phyloP scores from a whole-genome alignment of 2,329 filamentous ascomycete genomes.

The Lachnellula occidentalis region DNA sequence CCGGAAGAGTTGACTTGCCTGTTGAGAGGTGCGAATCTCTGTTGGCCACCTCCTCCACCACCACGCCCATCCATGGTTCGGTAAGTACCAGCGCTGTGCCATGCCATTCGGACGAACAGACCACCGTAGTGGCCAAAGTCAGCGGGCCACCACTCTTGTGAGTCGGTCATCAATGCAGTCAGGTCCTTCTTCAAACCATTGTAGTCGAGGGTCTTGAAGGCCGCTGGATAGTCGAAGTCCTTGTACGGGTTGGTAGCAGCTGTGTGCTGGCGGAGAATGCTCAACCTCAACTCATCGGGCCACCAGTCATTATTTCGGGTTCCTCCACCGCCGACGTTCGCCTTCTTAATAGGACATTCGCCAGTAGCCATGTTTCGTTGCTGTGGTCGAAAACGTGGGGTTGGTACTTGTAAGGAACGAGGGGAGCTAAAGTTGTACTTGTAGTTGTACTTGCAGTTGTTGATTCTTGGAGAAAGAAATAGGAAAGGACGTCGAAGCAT shows the following conservation, averaged over 20 bases:
- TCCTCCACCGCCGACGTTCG: conserved; percentile 37
- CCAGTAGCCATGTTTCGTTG: background rate
- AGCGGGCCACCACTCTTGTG: conserved; percentile 57
- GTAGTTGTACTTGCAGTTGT: too few species aligned
- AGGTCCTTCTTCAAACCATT: conserved; percentile 53
- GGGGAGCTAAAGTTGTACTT: too few species aligned
- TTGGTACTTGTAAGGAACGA: too few species aligned
- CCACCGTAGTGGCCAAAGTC: conserved; percentile 58
- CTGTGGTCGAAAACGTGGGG: too few species aligned
- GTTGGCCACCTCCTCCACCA: conserved; percentile 51
- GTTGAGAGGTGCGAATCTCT: conserved; percentile 57
- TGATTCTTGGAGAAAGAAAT: too few species aligned
- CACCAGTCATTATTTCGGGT: conserved; percentile 53
- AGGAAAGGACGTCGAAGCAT: too few species aligned
- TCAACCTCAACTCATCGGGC: conserved; percentile 49
- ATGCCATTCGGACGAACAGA: conserved; percentile 56
- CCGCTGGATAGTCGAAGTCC: conserved; percentile 51
- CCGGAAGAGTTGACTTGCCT: conserved; percentile 24
- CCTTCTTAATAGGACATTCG: background rate
- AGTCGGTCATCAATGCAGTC: conserved; percentile 50
- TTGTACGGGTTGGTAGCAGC: conserved; percentile 44
- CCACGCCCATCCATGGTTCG: conserved; percentile 54
- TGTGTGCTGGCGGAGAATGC: conserved; percentile 54
- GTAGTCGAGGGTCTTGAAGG: conserved; percentile 56
- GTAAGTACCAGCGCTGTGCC: conserved; percentile 58